These are phyloP conservation scores for Ganoderma lucidum DNA, from an alignment of 1,284 basidiomycete species.

Conservation along the genomic window DNA sequence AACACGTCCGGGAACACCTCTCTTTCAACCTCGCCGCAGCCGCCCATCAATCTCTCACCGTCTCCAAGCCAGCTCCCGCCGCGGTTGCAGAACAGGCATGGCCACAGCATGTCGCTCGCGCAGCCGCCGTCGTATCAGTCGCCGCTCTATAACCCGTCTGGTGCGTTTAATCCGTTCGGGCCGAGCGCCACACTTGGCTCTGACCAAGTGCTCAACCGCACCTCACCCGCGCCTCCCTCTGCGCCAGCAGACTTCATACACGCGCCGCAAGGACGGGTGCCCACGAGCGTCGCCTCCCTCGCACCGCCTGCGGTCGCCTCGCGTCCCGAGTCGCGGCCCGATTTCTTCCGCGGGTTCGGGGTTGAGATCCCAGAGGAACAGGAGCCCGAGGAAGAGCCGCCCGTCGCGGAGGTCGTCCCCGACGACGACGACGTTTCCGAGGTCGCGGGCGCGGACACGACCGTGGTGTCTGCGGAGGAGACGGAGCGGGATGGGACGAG, in stretches of 20 bases:
- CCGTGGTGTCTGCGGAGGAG: slow-evolving; percentile 37
- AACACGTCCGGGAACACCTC: slow-evolving; percentile 60
- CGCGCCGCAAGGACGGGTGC: slow-evolving; percentile 69
- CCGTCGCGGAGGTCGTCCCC: slow-evolving; percentile 40
- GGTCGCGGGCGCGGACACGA: slow-evolving; percentile 42
- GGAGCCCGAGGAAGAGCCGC: slow-evolving; percentile 41
- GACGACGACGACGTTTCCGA: slow-evolving; percentile 44
- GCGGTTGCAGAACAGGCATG: slow-evolving; percentile 64
- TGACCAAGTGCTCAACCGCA: slow-evolving; percentile 49
- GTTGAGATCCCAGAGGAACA: slow-evolving; percentile 74
- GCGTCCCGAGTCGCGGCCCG: slow-evolving; percentile 64
- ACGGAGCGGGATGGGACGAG: slow-evolving; percentile 50
- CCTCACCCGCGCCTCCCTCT: slow-evolving; percentile 31
- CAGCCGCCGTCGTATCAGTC: slow-evolving; percentile 52
- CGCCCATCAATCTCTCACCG: slow-evolving; percentile 56
- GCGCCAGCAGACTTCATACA: slow-evolving; percentile 46
- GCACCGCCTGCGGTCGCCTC: slow-evolving; percentile 53
- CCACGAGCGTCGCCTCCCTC: slow-evolving; percentile 54
- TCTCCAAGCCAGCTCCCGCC: slow-evolving; percentile 58
- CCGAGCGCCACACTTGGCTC: slow-evolving; percentile 59
- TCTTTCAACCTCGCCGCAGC: slow-evolving; percentile 69
- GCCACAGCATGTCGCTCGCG: slow-evolving; percentile 75
- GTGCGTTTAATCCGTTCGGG: slow-evolving; percentile 68
- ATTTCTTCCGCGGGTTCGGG: slow-evolving; percentile 80
- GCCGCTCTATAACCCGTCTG: slow-evolving; percentile 50